These are phyloP conservation scores for Dactylonectria estremocensis DNA, from an alignment of 2,329 filamentous ascomycete genomes.

Conservation along the genomic window DNA sequence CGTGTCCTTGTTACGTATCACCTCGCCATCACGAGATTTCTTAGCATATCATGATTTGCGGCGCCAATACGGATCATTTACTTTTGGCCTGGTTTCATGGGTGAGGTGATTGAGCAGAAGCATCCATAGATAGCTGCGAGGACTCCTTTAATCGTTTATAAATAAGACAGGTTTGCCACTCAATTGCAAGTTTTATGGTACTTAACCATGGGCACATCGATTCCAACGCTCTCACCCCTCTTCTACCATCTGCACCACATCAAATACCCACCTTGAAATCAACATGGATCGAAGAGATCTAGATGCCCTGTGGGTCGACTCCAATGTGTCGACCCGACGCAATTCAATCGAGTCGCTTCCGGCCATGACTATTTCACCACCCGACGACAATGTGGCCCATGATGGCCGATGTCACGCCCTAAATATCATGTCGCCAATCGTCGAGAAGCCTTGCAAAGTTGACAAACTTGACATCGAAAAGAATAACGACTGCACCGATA, in stretches of 20 bases:
- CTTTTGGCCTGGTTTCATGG: not conserved
- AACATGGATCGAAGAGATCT: slow-evolving; percentile 44
- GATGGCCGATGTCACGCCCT: slow-evolving; percentile 13
- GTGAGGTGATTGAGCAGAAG: slow-evolving; percentile 7
- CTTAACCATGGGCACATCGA: slow-evolving; percentile 7
- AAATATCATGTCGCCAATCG: slow-evolving; percentile 25
- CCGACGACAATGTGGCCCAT: slow-evolving; percentile 27
- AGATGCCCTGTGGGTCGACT: slow-evolving; percentile 44
- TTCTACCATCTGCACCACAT: slow-evolving; percentile 17
- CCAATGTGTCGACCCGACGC: slow-evolving; percentile 45
- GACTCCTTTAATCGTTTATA: slow-evolving; percentile 15
- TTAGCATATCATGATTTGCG: slow-evolving; percentile 26
- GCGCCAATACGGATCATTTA: not conserved
- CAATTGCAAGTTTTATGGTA: not conserved
- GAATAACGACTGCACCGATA: slow-evolving; percentile 40
- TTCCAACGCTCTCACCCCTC: slow-evolving; percentile 21
- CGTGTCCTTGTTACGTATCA: slow-evolving; percentile 24
- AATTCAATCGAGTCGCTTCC: slow-evolving; percentile 39
- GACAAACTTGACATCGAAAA: not conserved
- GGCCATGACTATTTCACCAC: slow-evolving; percentile 25
- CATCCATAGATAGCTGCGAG: slow-evolving; percentile 16
- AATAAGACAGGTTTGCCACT: slow-evolving; percentile 6
- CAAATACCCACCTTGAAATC: not conserved
- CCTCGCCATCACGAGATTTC: slow-evolving; percentile 24
- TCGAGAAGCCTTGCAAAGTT: slow-evolving; percentile 29